phyloP scores from a whole-genome alignment of 306 rosid species.

The Lotus japonicus region DNA sequence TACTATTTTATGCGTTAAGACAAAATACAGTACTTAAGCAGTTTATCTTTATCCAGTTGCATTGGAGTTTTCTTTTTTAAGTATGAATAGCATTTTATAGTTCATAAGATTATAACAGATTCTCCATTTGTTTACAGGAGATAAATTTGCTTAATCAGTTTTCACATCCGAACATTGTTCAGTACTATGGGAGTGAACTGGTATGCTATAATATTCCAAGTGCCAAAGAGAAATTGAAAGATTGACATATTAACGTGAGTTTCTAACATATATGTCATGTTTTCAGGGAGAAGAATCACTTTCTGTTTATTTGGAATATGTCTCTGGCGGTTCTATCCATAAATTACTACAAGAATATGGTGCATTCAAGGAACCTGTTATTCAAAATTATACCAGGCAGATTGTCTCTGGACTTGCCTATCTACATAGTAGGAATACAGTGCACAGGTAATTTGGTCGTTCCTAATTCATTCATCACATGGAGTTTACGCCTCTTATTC shows the following conservation, averaged over 20 bases:
- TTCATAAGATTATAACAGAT: constrained; percentile 6
- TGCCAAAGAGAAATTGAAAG: constrained; percentile 9
- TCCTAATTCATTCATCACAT: background rate
- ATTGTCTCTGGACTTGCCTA: constrained; percentile 93
- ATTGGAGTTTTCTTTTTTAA: constrained; percentile 11
- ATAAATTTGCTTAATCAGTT: constrained; percentile 82
- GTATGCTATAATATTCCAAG: constrained; percentile 33
- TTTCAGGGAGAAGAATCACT: constrained; percentile 78
- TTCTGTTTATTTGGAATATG: constrained; percentile 84
- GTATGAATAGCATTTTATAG: background rate
- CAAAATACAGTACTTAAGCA: background rate
- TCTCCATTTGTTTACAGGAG: constrained; percentile 56
- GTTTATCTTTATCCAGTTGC: constrained; percentile 15
- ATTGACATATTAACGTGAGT: background rate
- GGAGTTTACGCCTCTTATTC: background rate
- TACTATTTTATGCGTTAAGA: background rate
- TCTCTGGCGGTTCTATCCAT: constrained; percentile 96
- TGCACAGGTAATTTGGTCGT: constrained; percentile 63
- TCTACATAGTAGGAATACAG: constrained; percentile 89
- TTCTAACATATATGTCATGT: constrained; percentile 11
- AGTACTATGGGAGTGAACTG: constrained; percentile 91
- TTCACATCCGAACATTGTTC: constrained; percentile 87
- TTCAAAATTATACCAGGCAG: constrained; percentile 88
- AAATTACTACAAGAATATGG: constrained; percentile 95
- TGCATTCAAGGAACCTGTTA: constrained; percentile 79